Evolutionary conservation across 1,139 yeast genomes (phyloP), one percentile per base, ranked within the genome.

Genomic region (Candida neerlandica): DNA sequence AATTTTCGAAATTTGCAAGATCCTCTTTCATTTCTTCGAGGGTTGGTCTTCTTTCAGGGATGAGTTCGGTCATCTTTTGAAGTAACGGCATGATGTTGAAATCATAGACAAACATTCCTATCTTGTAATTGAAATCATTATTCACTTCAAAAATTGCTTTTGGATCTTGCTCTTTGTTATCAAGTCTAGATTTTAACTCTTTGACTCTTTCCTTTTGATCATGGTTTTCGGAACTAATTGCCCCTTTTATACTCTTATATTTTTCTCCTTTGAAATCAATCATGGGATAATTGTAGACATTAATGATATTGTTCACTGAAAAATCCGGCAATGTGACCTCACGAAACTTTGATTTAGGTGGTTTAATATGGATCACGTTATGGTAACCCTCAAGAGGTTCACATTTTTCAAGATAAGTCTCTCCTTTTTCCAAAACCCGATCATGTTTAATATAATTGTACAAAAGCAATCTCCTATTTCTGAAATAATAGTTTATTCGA

Each of bases 401-500:
- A 10, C 50, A 50, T 21, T 43, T 41, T 27, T 53, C 51, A 35
- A 70, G 41, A 51, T 64, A 68, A 15, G 43, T 40, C 29, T 57
- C 54, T 6, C 52, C 48, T 4, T 45, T 19, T 19, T 61, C 54
- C 44, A 67, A 57, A 5, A 62, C 62, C 4, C 65, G 55, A 4
- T 45, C 50, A 0, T 61, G 50, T 2, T 62, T 57, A 41, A 65
- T 55, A 46, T 58, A 59, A 45, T 61, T 63, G 3, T 67, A 56
- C 38, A 66, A 57, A 15, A 70, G 55, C 33, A 59, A 59, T 45
- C 62, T 56, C 37, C 75, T 58, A 45, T 57, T 54, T 49, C 67
- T 68, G 54, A 71, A 70, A 55, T 69, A 71, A n/a, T 61, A 59
- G 16, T 68, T 58, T 4, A 62, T 58, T 39, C 73, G 47, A 29